Percentiles rank a stretch among this genome's conserved stretches.
Conservation (phyloP, 345 rosid genomes). For the Euphorbia pulcherrima region DNA sequence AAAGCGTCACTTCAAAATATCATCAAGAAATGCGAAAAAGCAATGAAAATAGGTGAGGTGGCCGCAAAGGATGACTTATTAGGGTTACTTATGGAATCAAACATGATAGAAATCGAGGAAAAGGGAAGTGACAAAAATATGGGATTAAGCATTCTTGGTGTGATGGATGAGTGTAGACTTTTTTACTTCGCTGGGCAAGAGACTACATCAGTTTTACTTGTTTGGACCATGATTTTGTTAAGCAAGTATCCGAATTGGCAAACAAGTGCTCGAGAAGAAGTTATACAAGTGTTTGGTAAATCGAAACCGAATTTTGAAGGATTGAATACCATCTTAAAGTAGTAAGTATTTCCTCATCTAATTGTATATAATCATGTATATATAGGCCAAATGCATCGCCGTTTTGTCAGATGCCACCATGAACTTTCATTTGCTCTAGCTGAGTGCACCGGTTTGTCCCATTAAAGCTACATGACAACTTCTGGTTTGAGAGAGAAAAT, state of each 20-base stretch:
- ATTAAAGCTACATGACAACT: too few species aligned
- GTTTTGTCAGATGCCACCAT: too few species aligned
- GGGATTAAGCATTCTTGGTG: slow-evolving; percentile 37
- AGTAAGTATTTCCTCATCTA: background rate
- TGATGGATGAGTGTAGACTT: slow-evolving; percentile 21
- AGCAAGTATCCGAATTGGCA: slow-evolving; percentile 19
- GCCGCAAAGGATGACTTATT: slow-evolving; percentile 33
- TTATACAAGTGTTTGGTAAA: slow-evolving; percentile 13
- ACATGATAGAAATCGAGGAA: slow-evolving; percentile 34
- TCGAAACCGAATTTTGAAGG: slow-evolving; percentile 17
- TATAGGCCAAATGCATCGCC: too few species aligned
- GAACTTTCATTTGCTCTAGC: too few species aligned
- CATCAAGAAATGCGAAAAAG: slow-evolving; percentile 36
- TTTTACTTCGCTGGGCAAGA: slow-evolving; percentile 29
- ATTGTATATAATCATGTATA: too few species aligned
- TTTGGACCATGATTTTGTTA: slow-evolving; percentile 25
- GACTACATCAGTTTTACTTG: slow-evolving; percentile 18
- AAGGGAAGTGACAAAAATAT: slow-evolving; percentile 1
- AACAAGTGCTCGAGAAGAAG: slow-evolving; percentile 19
- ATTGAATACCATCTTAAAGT: slow-evolving; percentile 22
- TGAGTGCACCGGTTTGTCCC: too few species aligned
- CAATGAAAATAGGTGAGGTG: slow-evolving; percentile 34
- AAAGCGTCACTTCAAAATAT: slow-evolving; percentile 25
- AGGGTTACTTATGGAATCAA: slow-evolving; percentile 44
- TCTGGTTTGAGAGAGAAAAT: too few species aligned